Evolutionary conservation across 164 flowering plant genomes (phyloP).

Genomic region (Tinospora cordifolia): DNA sequence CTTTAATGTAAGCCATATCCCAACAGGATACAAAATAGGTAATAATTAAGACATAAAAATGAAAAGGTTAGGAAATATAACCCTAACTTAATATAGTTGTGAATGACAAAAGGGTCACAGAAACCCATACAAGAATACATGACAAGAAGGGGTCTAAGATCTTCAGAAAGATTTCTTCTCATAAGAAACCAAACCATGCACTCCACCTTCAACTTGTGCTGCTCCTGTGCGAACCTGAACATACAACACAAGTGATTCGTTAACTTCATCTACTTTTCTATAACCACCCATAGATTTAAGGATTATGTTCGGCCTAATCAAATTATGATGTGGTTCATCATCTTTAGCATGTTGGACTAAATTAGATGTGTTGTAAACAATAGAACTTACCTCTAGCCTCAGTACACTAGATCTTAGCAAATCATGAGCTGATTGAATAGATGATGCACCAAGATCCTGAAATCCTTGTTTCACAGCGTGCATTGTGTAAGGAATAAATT

Average conservation of each 20-base stretch:
- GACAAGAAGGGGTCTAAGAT: neutral
- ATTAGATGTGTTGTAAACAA: neutral
- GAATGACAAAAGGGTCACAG: neutral
- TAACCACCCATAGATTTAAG: neutral
- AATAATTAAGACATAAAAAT: no score
- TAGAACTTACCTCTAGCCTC: conserved; percentile 68
- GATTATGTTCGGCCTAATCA: neutral
- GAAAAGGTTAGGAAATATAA: no score
- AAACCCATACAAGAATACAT: neutral
- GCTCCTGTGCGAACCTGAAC: conserved; percentile 68
- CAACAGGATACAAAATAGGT: no score
- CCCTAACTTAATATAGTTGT: neutral
- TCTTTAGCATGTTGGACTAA: neutral
- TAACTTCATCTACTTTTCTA: neutral
- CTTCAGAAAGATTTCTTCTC: conserved; percentile 60
- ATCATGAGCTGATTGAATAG: conserved; percentile 65
- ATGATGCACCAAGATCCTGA: conserved; percentile 88
- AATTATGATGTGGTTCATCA: neutral
- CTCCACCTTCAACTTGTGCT: conserved; percentile 79
- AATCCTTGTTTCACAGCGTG: conserved; percentile 97
- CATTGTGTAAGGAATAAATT: conserved; percentile 77
- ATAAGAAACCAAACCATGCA: conserved; percentile 67
- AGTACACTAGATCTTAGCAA: conserved; percentile 50
- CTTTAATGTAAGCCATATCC: no score
- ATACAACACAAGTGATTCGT: neutral